Conservation (phyloP, 805 yeast genomes). For the Clavispora santaluciae region DNA sequence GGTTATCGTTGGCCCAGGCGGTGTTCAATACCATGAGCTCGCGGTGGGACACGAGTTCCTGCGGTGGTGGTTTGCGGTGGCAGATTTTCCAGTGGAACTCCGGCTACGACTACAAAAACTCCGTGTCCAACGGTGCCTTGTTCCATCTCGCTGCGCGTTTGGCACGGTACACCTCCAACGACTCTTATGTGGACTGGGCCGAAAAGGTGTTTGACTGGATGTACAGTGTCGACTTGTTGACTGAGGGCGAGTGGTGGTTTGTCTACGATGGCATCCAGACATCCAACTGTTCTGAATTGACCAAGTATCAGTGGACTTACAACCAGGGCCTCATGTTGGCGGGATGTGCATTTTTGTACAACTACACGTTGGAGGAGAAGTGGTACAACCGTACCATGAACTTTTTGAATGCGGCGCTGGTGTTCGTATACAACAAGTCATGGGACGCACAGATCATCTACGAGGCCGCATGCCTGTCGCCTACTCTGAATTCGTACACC, state of each 20-base stretch:
- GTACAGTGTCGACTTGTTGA: conserved; percentile 41
- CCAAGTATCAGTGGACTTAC: conserved; percentile 75
- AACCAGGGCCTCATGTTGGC: conserved; percentile 75
- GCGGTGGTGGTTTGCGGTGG: conserved; percentile 94
- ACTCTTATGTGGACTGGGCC: conserved; percentile 69
- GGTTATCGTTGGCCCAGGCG: conserved; percentile 85
- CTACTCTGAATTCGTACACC: conserved; percentile 20
- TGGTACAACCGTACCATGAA: conserved; percentile 64
- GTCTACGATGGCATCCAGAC: conserved; percentile 74
- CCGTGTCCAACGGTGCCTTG: conserved; percentile 86
- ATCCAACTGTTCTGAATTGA: conserved; percentile 57
- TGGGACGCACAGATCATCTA: conserved; percentile 48
- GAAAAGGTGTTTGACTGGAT: conserved; percentile 81
- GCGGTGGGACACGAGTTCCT: conserved; percentile 73
- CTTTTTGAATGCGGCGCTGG: conserved; percentile 50
- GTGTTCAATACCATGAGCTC: conserved; percentile 85
- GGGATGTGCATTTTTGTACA: conserved; percentile 79
- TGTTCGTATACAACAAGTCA: conserved; percentile 45
- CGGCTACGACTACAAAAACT: conserved; percentile 89
- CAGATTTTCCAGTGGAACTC: conserved; percentile 93
- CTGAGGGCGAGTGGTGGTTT: conserved; percentile 40
- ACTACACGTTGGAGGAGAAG: conserved; percentile 55
- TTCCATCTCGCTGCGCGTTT: conserved; percentile 85
- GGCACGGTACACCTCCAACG: conserved; percentile 76
- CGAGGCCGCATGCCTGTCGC: conserved; percentile 80